A percentile compares a stretch with the other conserved stretches of the same genome.
These are phyloP conservation scores for Leccinellum albellum DNA, from an alignment of 768 basidiomycete species.

Conservation along the genomic window DNA sequence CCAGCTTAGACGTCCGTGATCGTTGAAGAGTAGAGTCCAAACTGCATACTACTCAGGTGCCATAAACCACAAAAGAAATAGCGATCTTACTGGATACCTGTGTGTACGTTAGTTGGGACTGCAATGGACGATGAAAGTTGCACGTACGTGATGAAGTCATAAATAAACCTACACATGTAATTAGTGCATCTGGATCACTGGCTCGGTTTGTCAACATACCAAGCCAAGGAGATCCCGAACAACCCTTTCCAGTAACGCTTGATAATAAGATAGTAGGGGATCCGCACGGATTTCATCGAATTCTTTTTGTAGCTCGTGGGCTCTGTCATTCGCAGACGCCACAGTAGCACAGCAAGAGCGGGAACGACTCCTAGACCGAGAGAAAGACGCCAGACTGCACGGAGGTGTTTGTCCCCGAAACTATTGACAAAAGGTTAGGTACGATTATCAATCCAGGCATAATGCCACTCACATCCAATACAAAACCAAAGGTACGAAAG, in stretches of 20 bases:
- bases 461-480: constrained; percentile 72
- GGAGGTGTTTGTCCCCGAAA: constrained; percentile 74
- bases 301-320: constrained; percentile 69
- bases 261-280: constrained; percentile 75
- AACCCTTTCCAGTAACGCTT: constrained; percentile 79
- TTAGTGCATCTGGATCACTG: background rate
- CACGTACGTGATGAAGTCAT: constrained; percentile 75
- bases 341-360: constrained; percentile 75
- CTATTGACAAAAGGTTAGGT: constrained; percentile 31
- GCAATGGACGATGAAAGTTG: background rate
- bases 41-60: constrained; percentile 37
- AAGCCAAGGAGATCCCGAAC: constrained; percentile 69
- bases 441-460: background rate
- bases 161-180: constrained; percentile 53
- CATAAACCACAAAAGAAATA: background rate
- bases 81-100: constrained; percentile 59
- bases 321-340: constrained; percentile 84
- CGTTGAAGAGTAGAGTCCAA: constrained; percentile 77
- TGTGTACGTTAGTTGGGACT: background rate
- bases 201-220: constrained; percentile 38
- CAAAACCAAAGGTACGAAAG: constrained; percentile 81
- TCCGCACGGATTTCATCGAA: constrained; percentile 70
- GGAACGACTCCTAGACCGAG: constrained; percentile 83
- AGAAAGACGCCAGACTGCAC: constrained; percentile 84
- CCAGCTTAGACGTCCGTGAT: constrained; percentile 58